Evolutionary conservation across 176 grass and related monocot genomes (phyloP).

Genomic region (Calamus simplicifolius): DNA sequence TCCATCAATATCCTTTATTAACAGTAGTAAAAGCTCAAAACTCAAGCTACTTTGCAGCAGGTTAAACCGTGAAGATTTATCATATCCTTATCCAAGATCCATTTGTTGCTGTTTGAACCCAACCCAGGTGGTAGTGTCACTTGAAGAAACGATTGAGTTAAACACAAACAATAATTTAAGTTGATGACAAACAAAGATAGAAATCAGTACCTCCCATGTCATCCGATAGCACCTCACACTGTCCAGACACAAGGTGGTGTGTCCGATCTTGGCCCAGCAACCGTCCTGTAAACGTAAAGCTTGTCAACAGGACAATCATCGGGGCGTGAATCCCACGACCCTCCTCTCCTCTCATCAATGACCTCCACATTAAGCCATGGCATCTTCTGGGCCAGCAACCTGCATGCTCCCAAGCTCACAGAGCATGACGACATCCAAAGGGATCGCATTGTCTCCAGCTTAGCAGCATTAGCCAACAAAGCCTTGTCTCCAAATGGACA

Average conservation of each 20-base stretch:
- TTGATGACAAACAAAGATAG: no score
- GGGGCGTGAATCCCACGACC: constrained; percentile 1
- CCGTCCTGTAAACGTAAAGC: constrained; percentile 62
- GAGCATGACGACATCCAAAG: constrained; percentile 73
- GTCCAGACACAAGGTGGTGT: constrained; percentile 41
- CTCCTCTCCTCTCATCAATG: constrained; percentile 23
- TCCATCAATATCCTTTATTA: no score
- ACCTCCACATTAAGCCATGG: constrained; percentile 53
- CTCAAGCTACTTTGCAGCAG: no score
- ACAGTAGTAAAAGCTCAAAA: no score
- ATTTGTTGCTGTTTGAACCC: no score
- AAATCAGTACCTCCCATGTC: no score
- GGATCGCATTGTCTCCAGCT: constrained; percentile 54
- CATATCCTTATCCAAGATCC: no score
- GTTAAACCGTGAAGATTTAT: no score
- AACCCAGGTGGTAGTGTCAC: no score
- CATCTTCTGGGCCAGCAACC: constrained; percentile 48
- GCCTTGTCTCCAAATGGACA: constrained; percentile 52
- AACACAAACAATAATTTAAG: no score
- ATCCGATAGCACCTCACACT: constrained; percentile 10
- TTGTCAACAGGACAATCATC: constrained; percentile 30
- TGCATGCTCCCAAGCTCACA: constrained; percentile 55
- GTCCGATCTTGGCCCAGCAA: constrained; percentile 46
- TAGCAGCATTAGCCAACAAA: constrained; percentile 34
- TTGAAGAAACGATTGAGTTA: no score